Evolutionary conservation across 208 protist genomes (phyloP).

Genomic region (Trypanosoma scelopori): DNA sequence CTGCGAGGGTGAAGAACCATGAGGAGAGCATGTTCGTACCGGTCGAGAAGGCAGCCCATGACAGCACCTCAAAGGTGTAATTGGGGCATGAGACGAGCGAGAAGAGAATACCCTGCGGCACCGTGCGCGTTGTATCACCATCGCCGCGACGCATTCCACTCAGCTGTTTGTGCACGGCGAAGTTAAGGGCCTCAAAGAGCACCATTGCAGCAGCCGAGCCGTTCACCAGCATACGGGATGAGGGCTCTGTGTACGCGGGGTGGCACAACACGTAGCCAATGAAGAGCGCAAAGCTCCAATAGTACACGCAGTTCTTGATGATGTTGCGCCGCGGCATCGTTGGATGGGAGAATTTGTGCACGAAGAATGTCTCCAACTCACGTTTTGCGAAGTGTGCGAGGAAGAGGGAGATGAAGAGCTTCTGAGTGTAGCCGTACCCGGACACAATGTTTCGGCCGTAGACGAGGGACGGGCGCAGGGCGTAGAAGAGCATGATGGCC

Average conservation of each 20-base stretch:
- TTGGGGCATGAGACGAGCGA: constrained; percentile 93
- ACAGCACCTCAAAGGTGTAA: constrained; percentile 95
- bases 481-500: constrained; percentile 89
- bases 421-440: constrained; percentile 65
- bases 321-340: constrained; percentile 96
- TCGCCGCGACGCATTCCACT: constrained; percentile 82
- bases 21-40: constrained; percentile 81
- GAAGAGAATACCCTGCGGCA: constrained; percentile 88
- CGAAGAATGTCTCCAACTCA: constrained; percentile 93
- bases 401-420: constrained; percentile 84
- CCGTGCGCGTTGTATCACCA: constrained; percentile 65
- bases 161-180: constrained; percentile 88
- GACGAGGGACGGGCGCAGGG: constrained; percentile 67
- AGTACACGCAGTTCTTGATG: constrained; percentile 96
- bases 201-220: constrained; percentile 52
- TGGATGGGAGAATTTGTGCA: constrained; percentile 93
- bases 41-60: constrained; percentile 91
- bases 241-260: constrained; percentile 83
- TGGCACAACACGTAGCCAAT: constrained; percentile 91
- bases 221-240: constrained; percentile 39
- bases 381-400: constrained; percentile 93
- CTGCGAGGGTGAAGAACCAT: constrained; percentile 80
- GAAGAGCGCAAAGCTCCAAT: constrained; percentile 92
- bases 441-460: constrained; percentile 44
- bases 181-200: constrained; percentile 90